These are phyloP conservation scores for Heritiera littoralis DNA, from an alignment of 345 rosid genomes.

Conservation along the genomic window DNA sequence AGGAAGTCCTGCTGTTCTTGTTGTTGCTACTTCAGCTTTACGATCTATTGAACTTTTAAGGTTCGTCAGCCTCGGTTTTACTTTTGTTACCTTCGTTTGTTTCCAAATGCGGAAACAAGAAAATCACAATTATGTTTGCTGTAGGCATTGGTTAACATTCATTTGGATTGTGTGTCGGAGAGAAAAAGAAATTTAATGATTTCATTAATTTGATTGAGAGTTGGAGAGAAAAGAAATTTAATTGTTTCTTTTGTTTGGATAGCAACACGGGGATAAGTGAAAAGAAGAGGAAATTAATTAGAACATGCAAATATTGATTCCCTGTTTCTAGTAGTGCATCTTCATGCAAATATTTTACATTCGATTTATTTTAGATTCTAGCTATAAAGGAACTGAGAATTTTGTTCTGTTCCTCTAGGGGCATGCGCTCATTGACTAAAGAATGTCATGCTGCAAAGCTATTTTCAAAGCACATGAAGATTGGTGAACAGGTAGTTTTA, in stretches of 20 bases:
- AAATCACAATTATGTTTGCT: neutral
- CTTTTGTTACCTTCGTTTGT: neutral
- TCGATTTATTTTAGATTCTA: neutral
- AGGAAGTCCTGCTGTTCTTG: constrained; percentile 71
- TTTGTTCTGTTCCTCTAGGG: constrained; percentile 43
- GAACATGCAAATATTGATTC: neutral
- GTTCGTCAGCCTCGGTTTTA: constrained; percentile 28
- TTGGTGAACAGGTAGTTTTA: constrained; percentile 76
- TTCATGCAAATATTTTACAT: neutral
- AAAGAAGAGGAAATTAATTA: constrained; percentile 2
- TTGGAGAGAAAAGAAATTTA: neutral
- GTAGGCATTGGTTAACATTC: neutral
- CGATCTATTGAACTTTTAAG: constrained; percentile 73
- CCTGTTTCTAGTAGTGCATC: neutral
- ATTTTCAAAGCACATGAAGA: constrained; percentile 87
- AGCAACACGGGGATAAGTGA: neutral
- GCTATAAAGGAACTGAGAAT: neutral
- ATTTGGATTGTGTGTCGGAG: constrained; percentile 1
- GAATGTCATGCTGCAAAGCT: constrained; percentile 74
- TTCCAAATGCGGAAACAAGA: neutral
- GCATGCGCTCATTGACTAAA: constrained; percentile 58
- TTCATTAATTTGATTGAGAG: neutral
- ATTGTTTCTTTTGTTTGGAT: neutral
- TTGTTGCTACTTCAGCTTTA: constrained; percentile 68
- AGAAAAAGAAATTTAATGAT: neutral